These are phyloP conservation scores for Colletotrichum sp. DNA, from an alignment of 2,329 filamentous ascomycete genomes.

Conservation along the genomic window DNA sequence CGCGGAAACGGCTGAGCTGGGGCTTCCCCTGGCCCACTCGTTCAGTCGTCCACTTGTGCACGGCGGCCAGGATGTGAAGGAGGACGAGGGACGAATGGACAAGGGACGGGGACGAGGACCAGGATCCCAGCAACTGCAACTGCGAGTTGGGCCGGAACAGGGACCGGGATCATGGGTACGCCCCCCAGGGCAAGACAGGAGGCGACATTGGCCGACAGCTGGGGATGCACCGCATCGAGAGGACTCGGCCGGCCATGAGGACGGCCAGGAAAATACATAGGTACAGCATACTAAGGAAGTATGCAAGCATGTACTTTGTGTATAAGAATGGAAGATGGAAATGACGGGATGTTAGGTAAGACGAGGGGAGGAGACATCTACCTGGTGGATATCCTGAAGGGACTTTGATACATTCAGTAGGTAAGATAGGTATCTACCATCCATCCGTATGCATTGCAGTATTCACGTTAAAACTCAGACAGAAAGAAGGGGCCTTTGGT, in stretches of 20 bases:
- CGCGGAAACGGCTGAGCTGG: constrained; percentile 16
- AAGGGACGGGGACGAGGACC: not conserved
- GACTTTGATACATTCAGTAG: not conserved
- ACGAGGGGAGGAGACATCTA: not conserved
- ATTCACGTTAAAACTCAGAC: not conserved
- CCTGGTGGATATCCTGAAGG: not conserved
- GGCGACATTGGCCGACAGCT: constrained; percentile 6
- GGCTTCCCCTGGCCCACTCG: not conserved
- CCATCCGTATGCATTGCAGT: not conserved
- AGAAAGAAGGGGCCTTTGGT: not conserved
- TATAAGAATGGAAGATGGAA: not conserved
- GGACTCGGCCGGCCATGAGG: not conserved
- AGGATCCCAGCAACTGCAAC: not conserved
- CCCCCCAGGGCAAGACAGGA: constrained; percentile 3
- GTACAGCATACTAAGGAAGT: not conserved
- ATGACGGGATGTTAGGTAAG: not conserved
- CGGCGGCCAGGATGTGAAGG: not conserved
- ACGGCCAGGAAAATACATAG: not conserved
- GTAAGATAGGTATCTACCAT: not conserved
- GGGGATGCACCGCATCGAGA: not conserved
- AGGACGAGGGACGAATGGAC: not conserved
- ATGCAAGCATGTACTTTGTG: not conserved
- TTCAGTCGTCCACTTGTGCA: not conserved
- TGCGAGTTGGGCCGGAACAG: not conserved
- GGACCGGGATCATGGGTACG: constrained; percentile 16